Conservation (phyloP, 164 flowering plant species). For the Malania oleifera region DNA sequence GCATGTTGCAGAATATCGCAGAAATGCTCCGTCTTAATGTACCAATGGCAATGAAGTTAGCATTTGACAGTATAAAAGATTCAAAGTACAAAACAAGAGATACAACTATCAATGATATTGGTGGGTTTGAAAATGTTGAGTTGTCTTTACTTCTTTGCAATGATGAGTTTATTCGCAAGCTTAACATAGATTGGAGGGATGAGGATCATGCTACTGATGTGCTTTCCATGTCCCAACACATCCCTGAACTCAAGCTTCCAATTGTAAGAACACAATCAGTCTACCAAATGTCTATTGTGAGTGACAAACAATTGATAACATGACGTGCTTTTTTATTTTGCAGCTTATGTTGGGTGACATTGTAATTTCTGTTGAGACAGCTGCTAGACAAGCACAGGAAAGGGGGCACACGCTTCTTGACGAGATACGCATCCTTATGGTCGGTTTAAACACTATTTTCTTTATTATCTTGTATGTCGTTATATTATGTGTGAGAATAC, state of each 20-base stretch:
- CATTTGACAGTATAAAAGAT: conserved; percentile 73
- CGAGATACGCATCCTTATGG: conserved; percentile 93
- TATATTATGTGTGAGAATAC: no score
- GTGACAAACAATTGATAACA: conserved; percentile 1
- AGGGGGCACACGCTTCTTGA: conserved; percentile 89
- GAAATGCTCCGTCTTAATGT: conserved; percentile 83
- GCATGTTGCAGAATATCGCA: conserved; percentile 59
- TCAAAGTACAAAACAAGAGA: conserved; percentile 75
- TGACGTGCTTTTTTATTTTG: conserved; percentile 11
- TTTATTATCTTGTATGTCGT: not conserved
- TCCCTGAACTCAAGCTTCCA: conserved; percentile 76
- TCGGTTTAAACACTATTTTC: conserved; percentile 25
- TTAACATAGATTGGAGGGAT: conserved; percentile 94
- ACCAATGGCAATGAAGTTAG: conserved; percentile 87
- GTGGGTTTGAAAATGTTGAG: conserved; percentile 73
- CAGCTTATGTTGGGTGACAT: conserved; percentile 98
- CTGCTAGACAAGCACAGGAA: conserved; percentile 91
- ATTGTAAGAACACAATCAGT: conserved; percentile 46
- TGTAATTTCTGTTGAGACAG: conserved; percentile 92
- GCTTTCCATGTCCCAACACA: conserved; percentile 94
- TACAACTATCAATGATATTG: conserved; percentile 60
- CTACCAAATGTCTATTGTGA: not conserved
- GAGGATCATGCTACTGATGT: conserved; percentile 98
- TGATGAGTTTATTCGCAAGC: conserved; percentile 78
- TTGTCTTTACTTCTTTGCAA: conserved; percentile 86